Evolutionary conservation across 257 asterid genomes (phyloP).

Genomic region (Przewalskia tangutica): DNA sequence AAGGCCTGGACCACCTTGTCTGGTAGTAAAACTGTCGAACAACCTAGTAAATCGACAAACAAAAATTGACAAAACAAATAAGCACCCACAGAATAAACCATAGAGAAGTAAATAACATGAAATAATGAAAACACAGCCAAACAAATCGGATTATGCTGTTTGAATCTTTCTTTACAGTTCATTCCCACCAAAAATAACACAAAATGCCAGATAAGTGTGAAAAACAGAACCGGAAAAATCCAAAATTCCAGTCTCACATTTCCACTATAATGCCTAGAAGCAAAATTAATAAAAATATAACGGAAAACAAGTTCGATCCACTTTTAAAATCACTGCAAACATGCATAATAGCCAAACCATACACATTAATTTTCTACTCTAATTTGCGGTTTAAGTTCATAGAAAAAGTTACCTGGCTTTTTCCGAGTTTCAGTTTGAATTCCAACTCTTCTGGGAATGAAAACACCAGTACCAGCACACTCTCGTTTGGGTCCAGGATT

Average conservation of each 20-base stretch:
- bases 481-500: conserved; percentile 35
- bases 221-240: neutral
- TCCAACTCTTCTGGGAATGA: conserved; percentile 47
- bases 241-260: neutral
- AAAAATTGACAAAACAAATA: neutral
- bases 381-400: neutral
- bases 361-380: neutral
- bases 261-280: neutral
- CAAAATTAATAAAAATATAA: neutral
- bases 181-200: neutral
- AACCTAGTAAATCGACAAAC: conserved; percentile 24
- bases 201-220: neutral
- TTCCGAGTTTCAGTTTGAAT: conserved; percentile 25
- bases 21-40: conserved; percentile 47
- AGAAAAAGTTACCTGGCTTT: conserved; percentile 30
- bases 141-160: neutral
- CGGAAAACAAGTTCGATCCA: neutral
- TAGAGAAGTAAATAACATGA: neutral
- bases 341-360: neutral
- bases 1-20: conserved; percentile 61
- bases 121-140: neutral
- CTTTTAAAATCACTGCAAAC: neutral
- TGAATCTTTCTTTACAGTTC: neutral
- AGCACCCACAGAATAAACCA: neutral
- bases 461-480: conserved; percentile 78